Base-by-base conservation (phyloP, 2,329 filamentous ascomycete genomes). In the Tolypocladium cylindrosporum region DNA sequence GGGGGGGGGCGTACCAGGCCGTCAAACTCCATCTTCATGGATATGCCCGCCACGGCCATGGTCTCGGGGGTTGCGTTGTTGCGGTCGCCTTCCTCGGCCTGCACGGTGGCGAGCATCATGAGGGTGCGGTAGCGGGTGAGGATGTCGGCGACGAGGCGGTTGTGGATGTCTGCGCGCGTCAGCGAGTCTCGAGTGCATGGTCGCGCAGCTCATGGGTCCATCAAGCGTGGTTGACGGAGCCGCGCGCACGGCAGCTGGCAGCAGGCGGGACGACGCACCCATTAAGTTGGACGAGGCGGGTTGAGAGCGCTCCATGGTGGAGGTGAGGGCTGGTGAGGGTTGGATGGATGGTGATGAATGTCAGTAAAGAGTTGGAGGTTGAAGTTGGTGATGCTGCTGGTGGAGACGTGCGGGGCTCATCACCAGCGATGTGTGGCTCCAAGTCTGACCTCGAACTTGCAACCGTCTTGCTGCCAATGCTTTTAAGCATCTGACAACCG, bases 21-120 rank as follows among this genome's bases (percentile, higher is more conserved):
- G 57, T 77, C 74, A 55, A 77, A 77, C 56, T 77, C 75, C 64
- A 75, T 73, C 65, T 75, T 74, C 68, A 77, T 75, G 42, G 74
- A 73, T 37, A 77, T 72, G 50, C 74, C 72, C 5, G 72, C 69
- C 37, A 77, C 74, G 55, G 75, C 72, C 58, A 76, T 73, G 60
- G 72, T 69, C 56, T 76, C 71, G 0, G 74, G 74, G 57, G 72
- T 74, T 59, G 71, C 70, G 57, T 70, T 73, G 60, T 69, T 69
- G 41, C 68, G 67, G 58, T 75, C 74, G 54, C 67, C 72, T 31
- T 27, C 52, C 41, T 74, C 70, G 21, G 72, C 74, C 43, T 76
- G 75, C 43, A 74, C 69, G 37, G 75, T 77, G 54, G 74, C 73
- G 14, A 76, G 69, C 68, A 74, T 72, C 67, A 75, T 75, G 53